A percentile compares a stretch with the other conserved stretches of the same genome.
Conservation (phyloP, 2,329 filamentous ascomycete species). For the Claviceps arundinis region DNA sequence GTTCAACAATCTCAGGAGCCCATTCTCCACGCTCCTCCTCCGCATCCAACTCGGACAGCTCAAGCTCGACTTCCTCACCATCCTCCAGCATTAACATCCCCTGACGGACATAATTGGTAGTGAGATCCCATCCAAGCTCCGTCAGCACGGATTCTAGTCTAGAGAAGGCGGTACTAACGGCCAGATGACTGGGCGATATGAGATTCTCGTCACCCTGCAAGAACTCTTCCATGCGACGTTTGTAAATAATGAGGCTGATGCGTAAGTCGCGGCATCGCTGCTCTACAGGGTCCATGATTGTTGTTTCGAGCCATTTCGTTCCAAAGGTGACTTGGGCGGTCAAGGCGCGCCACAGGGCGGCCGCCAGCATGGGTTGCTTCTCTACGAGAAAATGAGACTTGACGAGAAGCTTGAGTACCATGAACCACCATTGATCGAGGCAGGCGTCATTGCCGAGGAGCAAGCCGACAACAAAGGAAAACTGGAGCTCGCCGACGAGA, state of each 20-base stretch:
- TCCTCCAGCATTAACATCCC: slow-evolving; percentile 39
- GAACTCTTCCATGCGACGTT: slow-evolving; percentile 36
- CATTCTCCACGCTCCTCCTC: slow-evolving; percentile 43
- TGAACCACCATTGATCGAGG: slow-evolving; percentile 49
- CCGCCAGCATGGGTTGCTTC: slow-evolving; percentile 29
- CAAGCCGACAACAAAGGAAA: slow-evolving; percentile 43
- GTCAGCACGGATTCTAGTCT: slow-evolving; percentile 19
- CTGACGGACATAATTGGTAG: slow-evolving; percentile 32
- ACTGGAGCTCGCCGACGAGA: slow-evolving; percentile 46
- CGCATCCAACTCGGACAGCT: slow-evolving; percentile 36
- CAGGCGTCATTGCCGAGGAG: slow-evolving; percentile 45
- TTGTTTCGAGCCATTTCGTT: slow-evolving; percentile 32
- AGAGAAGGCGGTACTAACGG: slow-evolving; percentile 33
- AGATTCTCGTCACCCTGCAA: slow-evolving; percentile 22
- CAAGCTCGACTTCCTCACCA: slow-evolving; percentile 34
- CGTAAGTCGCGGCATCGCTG: slow-evolving; percentile 24
- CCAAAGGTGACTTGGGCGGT: slow-evolving; percentile 43
- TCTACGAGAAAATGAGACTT: slow-evolving; percentile 33
- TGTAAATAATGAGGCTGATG: slow-evolving; percentile 39
- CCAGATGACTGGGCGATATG: slow-evolving; percentile 25
- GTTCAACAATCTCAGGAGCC: slow-evolving; percentile 37
- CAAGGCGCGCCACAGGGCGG: slow-evolving; percentile 34
- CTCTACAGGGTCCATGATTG: slow-evolving; percentile 25
- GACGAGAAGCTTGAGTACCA: slow-evolving; percentile 37
- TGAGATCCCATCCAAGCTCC: slow-evolving; percentile 43